phyloP scores from a whole-genome alignment of 345 rosid genomes.

The Excoecaria agallocha region DNA sequence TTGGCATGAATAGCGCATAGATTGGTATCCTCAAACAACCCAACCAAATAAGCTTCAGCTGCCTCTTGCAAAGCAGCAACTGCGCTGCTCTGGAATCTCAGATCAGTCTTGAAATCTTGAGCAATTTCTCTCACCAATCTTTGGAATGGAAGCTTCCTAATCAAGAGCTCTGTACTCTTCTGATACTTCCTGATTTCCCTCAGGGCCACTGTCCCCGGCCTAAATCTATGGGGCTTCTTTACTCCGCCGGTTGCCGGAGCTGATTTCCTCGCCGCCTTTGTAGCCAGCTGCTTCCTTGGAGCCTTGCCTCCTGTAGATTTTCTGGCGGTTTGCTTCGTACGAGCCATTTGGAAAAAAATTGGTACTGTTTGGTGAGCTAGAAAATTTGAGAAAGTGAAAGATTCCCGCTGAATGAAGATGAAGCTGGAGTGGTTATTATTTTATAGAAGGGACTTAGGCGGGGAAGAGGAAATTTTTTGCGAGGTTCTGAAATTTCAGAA shows the following conservation, averaged over 20 bases:
- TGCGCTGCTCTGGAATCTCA: constrained; percentile 22
- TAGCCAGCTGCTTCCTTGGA: constrained; percentile 27
- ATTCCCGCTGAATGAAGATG: no score
- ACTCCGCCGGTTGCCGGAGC: constrained; percentile 29
- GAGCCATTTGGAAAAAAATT: constrained; percentile 7
- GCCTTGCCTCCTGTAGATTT: constrained; percentile 29
- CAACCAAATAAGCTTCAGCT: constrained; percentile 25
- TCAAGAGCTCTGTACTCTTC: constrained; percentile 24
- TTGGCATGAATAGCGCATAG: constrained; percentile 26
- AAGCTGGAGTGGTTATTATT: not conserved
- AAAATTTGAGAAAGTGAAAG: not conserved
- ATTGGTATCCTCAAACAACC: constrained; percentile 25
- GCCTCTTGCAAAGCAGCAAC: constrained; percentile 26
- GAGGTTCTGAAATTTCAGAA: constrained; percentile 15
- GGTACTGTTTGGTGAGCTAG: not conserved
- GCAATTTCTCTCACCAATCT: constrained; percentile 25
- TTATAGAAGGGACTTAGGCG: constrained; percentile 10
- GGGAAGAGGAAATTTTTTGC: constrained; percentile 9
- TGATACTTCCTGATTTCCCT: constrained; percentile 25
- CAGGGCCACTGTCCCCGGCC: constrained; percentile 23
- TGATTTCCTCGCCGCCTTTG: constrained; percentile 25
- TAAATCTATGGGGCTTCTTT: constrained; percentile 23
- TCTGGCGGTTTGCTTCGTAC: constrained; percentile 24
- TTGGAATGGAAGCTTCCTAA: constrained; percentile 25
- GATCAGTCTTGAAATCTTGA: constrained; percentile 22